Evolutionary conservation across 176 grass and related monocot species (phyloP).

Genomic region (Avena insularis): DNA sequence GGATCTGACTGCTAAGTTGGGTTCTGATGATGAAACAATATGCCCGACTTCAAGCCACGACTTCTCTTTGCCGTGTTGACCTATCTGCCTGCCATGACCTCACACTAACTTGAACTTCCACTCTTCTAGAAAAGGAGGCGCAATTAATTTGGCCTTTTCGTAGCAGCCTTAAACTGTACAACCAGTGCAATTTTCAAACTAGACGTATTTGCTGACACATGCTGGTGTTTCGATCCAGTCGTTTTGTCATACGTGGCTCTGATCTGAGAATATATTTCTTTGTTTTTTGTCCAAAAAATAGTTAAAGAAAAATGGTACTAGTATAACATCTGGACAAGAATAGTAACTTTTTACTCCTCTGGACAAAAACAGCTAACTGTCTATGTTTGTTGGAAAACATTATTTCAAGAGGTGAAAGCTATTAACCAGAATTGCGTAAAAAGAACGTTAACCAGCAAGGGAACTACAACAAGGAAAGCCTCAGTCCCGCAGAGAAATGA

Average conservation of each 20-base stretch:
- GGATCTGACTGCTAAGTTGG: constrained; percentile 36
- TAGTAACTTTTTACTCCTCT: not conserved
- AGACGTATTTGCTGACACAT: constrained; percentile 32
- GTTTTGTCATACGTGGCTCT: not conserved
- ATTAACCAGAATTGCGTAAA: too few relatives aligned
- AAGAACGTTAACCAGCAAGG: not conserved
- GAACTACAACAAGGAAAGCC: not conserved
- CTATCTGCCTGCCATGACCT: constrained; percentile 18
- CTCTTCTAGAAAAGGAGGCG: constrained; percentile 9
- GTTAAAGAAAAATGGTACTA: not conserved
- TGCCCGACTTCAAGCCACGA: constrained; percentile 32
- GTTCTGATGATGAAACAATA: constrained; percentile 30
- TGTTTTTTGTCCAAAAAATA: not conserved
- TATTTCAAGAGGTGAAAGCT: not conserved
- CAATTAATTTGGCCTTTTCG: not conserved
- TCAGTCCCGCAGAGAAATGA: not conserved
- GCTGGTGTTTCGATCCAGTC: constrained; percentile 35
- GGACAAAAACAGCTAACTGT: not conserved
- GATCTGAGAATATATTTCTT: not conserved
- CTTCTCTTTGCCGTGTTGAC: constrained; percentile 43
- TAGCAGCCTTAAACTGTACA: constrained; percentile 18
- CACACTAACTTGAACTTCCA: constrained; percentile 10
- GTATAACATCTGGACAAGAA: not conserved
- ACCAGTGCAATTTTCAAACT: not conserved
- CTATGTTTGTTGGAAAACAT: not conserved